phyloP scores from a whole-genome alignment of 495 filamentous ascomycete genomes.

The Penicillium lividum region DNA sequence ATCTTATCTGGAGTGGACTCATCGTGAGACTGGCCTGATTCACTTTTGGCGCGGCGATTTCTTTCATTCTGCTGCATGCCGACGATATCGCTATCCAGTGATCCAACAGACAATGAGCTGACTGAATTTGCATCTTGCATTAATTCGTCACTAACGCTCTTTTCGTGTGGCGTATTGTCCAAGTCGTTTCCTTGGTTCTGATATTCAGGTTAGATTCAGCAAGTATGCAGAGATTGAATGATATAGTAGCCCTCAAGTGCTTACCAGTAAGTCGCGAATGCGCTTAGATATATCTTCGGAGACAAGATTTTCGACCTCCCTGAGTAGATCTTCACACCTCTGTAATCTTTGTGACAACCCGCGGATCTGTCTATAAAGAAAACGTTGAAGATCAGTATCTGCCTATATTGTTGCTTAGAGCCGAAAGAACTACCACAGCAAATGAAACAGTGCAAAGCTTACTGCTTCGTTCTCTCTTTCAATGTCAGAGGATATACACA shows the following conservation, averaged over 20 bases:
- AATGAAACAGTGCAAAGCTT: background rate
- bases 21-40: background rate
- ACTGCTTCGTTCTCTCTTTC: slow-evolving; percentile 42
- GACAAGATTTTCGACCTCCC: background rate
- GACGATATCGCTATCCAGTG: background rate
- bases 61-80: background rate
- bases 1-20: background rate
- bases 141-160: background rate
- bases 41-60: background rate
- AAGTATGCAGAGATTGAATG: background rate
- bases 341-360: background rate
- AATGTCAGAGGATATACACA: slow-evolving; percentile 57
- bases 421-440: background rate
- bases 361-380: background rate
- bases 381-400: background rate
- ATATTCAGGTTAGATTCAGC: background rate
- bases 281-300: background rate
- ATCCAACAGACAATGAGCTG: background rate
- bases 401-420: background rate
- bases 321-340: background rate
- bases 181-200: background rate
- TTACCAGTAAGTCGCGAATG: background rate
- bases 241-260: background rate
- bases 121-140: background rate
- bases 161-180: background rate